A percentile compares a stretch with the other conserved stretches of the same genome.
Conservation (phyloP, 2,329 filamentous ascomycete genomes). For the Stagonosporopsis cucurbitacearum region DNA sequence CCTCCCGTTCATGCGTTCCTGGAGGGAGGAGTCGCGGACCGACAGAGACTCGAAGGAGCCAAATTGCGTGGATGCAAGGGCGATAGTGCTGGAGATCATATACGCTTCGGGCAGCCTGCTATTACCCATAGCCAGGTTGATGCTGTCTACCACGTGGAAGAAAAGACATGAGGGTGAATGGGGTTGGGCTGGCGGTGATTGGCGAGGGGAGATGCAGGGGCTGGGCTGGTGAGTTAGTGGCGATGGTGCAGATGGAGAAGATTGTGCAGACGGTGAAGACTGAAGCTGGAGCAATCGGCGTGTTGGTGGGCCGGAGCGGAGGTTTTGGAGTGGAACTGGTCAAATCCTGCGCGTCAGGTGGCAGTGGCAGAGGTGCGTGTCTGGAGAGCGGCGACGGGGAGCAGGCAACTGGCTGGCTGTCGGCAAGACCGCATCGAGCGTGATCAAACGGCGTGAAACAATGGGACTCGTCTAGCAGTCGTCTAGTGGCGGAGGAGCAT, state of each 20-base stretch:
- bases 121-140: slow-evolving; percentile 17
- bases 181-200: slow-evolving; percentile 13
- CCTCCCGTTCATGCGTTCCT: slow-evolving; percentile 7
- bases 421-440: slow-evolving; percentile 30
- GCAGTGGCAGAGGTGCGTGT: not conserved
- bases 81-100: slow-evolving; percentile 21
- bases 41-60: slow-evolving; percentile 1
- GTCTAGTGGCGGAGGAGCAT: slow-evolving; percentile 27
- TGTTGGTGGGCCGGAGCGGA: slow-evolving; percentile 2
- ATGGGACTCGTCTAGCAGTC: slow-evolving; percentile 28
- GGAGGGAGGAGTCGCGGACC: slow-evolving; percentile 2
- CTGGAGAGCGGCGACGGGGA: slow-evolving; percentile 8
- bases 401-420: slow-evolving; percentile 14
- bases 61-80: slow-evolving; percentile 10
- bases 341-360: slow-evolving; percentile 12
- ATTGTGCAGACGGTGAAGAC: not conserved
- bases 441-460: slow-evolving; percentile 46
- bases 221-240: not conserved
- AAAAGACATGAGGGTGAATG: slow-evolving; percentile 11
- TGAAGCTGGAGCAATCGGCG: slow-evolving; percentile 3
- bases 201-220: slow-evolving; percentile 6
- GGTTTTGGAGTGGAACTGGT: slow-evolving; percentile 12
- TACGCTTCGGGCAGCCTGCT: slow-evolving; percentile 7
- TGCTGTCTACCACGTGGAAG: slow-evolving; percentile 18
- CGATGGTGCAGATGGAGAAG: not conserved